These are phyloP conservation scores for Cercis canadensis DNA, from an alignment of 306 rosid species.

Conservation along the genomic window DNA sequence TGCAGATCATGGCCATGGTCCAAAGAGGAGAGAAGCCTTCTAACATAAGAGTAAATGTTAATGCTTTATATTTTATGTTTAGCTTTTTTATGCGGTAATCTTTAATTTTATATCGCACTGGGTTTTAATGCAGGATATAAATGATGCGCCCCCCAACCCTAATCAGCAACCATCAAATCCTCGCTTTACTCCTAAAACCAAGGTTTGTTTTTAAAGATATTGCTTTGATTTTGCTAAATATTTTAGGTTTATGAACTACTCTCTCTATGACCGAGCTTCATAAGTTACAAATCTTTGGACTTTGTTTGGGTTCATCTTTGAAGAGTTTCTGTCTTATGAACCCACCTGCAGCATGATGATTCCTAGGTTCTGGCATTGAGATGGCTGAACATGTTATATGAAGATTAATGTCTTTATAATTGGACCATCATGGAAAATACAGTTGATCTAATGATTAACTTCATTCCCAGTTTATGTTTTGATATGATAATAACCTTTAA, in stretches of 20 bases:
- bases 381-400: slow-evolving; percentile 29
- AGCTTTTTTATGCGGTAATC: slow-evolving; percentile 26
- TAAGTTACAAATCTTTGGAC: slow-evolving; percentile 4
- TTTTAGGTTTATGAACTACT: slow-evolving; percentile 26
- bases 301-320: slow-evolving; percentile 30
- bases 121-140: slow-evolving; percentile 65
- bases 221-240: slow-evolving; percentile 27
- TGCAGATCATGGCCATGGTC: slow-evolving; percentile 91
- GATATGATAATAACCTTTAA: slow-evolving; percentile 10
- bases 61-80: slow-evolving; percentile 29
- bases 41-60: slow-evolving; percentile 70
- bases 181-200: slow-evolving; percentile 66
- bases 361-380: slow-evolving; percentile 4
- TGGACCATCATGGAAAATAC: slow-evolving; percentile 16
- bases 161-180: slow-evolving; percentile 79
- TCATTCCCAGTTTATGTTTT: slow-evolving; percentile 16
- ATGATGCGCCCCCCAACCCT: slow-evolving; percentile 77
- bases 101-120: slow-evolving; percentile 34
- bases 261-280: not conserved
- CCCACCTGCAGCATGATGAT: slow-evolving; percentile 5
- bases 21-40: slow-evolving; percentile 93
- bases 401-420: slow-evolving; percentile 16
- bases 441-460: slow-evolving; percentile 20
- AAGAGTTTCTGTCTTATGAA: slow-evolving; percentile 26
- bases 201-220: slow-evolving; percentile 51